Base-by-base conservation (phyloP, 805 yeast species). In the fission yeast (Schizosaccharomyces pombe) region DNA sequence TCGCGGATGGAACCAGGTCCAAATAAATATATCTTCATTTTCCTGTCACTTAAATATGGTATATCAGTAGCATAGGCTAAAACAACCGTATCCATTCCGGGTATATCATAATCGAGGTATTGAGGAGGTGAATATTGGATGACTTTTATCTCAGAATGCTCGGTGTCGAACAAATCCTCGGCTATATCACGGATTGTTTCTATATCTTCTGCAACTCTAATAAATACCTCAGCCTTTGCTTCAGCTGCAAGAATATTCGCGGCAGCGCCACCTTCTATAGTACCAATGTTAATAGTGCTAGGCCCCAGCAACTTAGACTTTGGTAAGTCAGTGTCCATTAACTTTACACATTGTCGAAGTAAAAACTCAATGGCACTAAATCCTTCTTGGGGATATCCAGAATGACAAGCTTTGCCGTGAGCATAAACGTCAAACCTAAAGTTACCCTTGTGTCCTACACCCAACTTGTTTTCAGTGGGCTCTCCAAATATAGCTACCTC, bases 391-490 rank as follows among this genome's bases (percentile, higher is more conserved):
- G 87, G 87, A 63, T 80, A 49, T 52, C 52, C 53, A 2, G 53
- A 49, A 22, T 26, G 53, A 26, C 52, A 26, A 4, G 61, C 60
- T n/a, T 37, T 55, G 26, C 60, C 60, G 11, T 40, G 51, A 12
- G 58, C 54, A 14, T 47, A 14, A 28, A 58, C 32, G 33, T 56
- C 57, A 24, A 56, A 57, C 26, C 56, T 31, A 16, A 58, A 26
- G 30, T 58, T 14, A 9, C 60, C 60, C 64, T 80, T 80, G 62
- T 80, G 87, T 11, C 85, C 86, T 4, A 74, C 74, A 12, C 82
- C 84, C 22, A 80, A 67, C 60, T 76, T 78, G 62, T 74, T 68
- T 58, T 79, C 85, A 0, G 87, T 80, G 9, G 87, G 87, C 63
- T 80, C 87, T 11, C 86, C 86, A 65, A 80, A 80, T 31, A 81